A percentile compares a stretch with the other conserved stretches of the same genome.
phyloP scores from a whole-genome alignment of 2,329 filamentous ascomycete genomes.

The Diaporthe sp. region DNA sequence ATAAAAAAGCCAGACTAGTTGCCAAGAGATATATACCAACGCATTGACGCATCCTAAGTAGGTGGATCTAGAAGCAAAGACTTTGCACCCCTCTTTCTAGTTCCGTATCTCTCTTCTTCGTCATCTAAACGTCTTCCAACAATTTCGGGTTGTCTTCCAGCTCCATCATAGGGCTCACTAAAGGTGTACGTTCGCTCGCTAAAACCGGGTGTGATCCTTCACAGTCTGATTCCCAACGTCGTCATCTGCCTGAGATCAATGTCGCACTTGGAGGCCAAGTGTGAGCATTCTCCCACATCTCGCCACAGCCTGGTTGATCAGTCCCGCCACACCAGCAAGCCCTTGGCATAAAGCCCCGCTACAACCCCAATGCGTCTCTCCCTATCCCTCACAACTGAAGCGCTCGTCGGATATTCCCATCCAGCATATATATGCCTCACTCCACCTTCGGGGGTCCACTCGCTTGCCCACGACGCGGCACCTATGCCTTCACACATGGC shows the following conservation, averaged over 20 bases:
- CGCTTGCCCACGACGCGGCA: constrained; percentile 15
- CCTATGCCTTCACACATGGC: neutral
- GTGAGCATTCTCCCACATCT: neutral
- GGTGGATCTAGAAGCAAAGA: too few relatives aligned
- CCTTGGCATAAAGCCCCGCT: constrained; percentile 19
- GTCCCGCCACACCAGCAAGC: constrained; percentile 12
- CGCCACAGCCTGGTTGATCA: neutral
- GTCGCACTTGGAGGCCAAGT: neutral
- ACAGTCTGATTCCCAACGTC: neutral
- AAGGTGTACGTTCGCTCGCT: neutral
- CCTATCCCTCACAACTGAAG: constrained; percentile 13
- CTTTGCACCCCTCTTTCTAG: too few relatives aligned
- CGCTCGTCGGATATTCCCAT: constrained; percentile 10
- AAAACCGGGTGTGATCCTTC: neutral
- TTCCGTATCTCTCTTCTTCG: too few relatives aligned
- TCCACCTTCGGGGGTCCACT: constrained; percentile 23
- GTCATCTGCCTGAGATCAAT: neutral
- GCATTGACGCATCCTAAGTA: too few relatives aligned
- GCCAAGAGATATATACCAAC: too few relatives aligned
- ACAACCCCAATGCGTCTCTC: neutral
- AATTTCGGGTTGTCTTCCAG: neutral
- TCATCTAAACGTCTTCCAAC: neutral
- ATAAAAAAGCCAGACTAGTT: too few relatives aligned
- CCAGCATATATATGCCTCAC: constrained; percentile 16
- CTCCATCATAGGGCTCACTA: neutral